Percentiles rank a stretch among this genome's conserved stretches.
Conservation (phyloP, 2,329 filamentous ascomycete genomes). For the Elsinoe necatrix region DNA sequence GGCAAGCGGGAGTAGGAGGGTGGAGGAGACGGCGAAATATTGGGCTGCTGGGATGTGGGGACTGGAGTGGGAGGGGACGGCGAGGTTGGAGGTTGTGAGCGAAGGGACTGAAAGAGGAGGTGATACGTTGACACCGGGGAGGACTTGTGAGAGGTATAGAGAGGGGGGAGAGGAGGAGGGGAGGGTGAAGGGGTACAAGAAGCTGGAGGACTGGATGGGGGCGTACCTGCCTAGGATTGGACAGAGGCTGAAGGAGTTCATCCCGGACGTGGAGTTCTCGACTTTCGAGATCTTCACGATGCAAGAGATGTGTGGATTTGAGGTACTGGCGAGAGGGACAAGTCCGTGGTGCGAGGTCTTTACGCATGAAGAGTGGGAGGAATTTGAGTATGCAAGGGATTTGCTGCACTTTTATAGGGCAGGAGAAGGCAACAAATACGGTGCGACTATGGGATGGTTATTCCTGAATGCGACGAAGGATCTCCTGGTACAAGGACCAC, state of each 20-base stretch:
- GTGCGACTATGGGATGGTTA: slow-evolving; percentile 47
- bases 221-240: slow-evolving; percentile 42
- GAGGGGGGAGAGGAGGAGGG: slow-evolving; percentile 33
- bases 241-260: slow-evolving; percentile 37
- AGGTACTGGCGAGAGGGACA: slow-evolving; percentile 44
- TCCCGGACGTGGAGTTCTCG: slow-evolving; percentile 36
- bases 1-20: slow-evolving; percentile 47
- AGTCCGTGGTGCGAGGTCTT: slow-evolving; percentile 52
- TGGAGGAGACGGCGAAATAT: slow-evolving; percentile 49
- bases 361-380: slow-evolving; percentile 44
- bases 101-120: slow-evolving; percentile 43
- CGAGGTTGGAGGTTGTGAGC: slow-evolving; percentile 45
- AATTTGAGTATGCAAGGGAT: slow-evolving; percentile 52
- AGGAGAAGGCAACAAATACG: slow-evolving; percentile 49
- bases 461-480: slow-evolving; percentile 50
- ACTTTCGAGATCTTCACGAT: slow-evolving; percentile 48
- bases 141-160: slow-evolving; percentile 36
- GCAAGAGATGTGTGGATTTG: slow-evolving; percentile 56
- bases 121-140: slow-evolving; percentile 50
- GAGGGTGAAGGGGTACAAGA: slow-evolving; percentile 43
- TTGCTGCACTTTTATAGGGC: slow-evolving; percentile 51
- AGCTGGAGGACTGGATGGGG: slow-evolving; percentile 40
- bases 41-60: slow-evolving; percentile 51
- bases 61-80: slow-evolving; percentile 35
- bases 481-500: slow-evolving; percentile 38